Percentiles rank a stretch among this genome's conserved stretches.
Conservation (phyloP, 352 stramenopile species). For the Phytophthora sp. region DNA sequence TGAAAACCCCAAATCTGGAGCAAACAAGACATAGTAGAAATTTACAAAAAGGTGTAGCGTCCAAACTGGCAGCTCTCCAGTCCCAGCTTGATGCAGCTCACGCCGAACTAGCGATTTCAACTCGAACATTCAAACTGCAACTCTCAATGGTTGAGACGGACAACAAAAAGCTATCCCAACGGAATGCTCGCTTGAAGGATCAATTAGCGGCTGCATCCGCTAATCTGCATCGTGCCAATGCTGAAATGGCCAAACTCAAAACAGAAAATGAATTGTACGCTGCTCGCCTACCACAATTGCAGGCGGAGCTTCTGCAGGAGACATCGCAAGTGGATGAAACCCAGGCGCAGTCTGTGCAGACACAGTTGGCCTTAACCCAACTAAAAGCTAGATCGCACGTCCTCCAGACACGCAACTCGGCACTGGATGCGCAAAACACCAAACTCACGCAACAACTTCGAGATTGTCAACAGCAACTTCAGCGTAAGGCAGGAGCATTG, state of each 20-base stretch:
- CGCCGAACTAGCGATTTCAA: slow-evolving; percentile 17
- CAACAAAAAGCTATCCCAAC: slow-evolving; percentile 45
- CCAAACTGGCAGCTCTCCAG: slow-evolving; percentile 17
- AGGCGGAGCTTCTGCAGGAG: slow-evolving; percentile 54
- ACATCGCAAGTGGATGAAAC: slow-evolving; percentile 53
- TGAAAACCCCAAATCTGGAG: background rate
- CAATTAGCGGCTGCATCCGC: slow-evolving; percentile 35
- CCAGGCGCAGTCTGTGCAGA: slow-evolving; percentile 47
- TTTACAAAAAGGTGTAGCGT: background rate
- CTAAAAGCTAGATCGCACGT: slow-evolving; percentile 52
- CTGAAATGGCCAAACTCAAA: slow-evolving; percentile 44
- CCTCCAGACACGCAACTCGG: slow-evolving; percentile 42
- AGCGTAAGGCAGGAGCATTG: slow-evolving; percentile 26
- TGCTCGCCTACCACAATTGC: slow-evolving; percentile 48
- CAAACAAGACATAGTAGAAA: slow-evolving; percentile 3
- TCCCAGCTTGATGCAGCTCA: slow-evolving; percentile 16
- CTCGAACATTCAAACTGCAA: slow-evolving; percentile 34
- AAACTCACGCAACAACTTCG: slow-evolving; percentile 40
- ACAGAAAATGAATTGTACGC: slow-evolving; percentile 64
- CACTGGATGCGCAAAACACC: slow-evolving; percentile 35
- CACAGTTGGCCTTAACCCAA: slow-evolving; percentile 45
- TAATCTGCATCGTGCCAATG: slow-evolving; percentile 46
- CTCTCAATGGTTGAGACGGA: slow-evolving; percentile 44
- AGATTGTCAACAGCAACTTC: slow-evolving; percentile 37
- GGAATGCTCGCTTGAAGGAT: slow-evolving; percentile 47